These are phyloP conservation scores for Colletotrichum tanaceti DNA, from an alignment of 2,329 filamentous ascomycete species.

Conservation along the genomic window DNA sequence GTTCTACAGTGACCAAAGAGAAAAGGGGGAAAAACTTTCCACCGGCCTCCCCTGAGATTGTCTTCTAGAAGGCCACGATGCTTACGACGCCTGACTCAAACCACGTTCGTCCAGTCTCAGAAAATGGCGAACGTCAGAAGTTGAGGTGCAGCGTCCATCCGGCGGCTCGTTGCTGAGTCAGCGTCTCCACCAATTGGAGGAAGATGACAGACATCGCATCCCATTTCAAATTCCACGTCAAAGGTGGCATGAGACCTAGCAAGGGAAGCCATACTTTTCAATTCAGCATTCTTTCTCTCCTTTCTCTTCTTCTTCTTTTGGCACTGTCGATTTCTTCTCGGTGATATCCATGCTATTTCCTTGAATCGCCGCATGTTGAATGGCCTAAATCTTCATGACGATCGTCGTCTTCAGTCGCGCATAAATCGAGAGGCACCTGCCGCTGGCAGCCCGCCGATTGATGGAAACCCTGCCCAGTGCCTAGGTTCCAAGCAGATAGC, in stretches of 20 bases:
- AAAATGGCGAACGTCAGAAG: constrained; percentile 21
- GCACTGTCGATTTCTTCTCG: background rate
- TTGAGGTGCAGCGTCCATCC: constrained; percentile 7
- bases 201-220: constrained; percentile 39
- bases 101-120: constrained; percentile 30
- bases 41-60: background rate
- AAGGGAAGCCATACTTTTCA: constrained; percentile 16
- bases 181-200: constrained; percentile 26
- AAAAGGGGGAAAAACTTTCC: background rate
- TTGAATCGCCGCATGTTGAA: constrained; percentile 14
- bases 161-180: constrained; percentile 25
- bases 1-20: no score
- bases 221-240: constrained; percentile 26
- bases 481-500: constrained; percentile 27
- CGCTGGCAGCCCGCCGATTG: constrained; percentile 33
- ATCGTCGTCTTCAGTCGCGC: constrained; percentile 23
- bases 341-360: constrained; percentile 11
- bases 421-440: constrained; percentile 40
- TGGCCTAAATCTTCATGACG: constrained; percentile 28
- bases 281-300: constrained; percentile 13
- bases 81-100: constrained; percentile 11
- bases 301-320: constrained; percentile 16
- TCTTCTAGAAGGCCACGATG: constrained; percentile 15
- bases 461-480: constrained; percentile 41
- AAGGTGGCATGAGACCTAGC: constrained; percentile 27